Base-by-base conservation (phyloP, 2,329 filamentous ascomycete genomes). In the Beauveria brongniartii region DNA sequence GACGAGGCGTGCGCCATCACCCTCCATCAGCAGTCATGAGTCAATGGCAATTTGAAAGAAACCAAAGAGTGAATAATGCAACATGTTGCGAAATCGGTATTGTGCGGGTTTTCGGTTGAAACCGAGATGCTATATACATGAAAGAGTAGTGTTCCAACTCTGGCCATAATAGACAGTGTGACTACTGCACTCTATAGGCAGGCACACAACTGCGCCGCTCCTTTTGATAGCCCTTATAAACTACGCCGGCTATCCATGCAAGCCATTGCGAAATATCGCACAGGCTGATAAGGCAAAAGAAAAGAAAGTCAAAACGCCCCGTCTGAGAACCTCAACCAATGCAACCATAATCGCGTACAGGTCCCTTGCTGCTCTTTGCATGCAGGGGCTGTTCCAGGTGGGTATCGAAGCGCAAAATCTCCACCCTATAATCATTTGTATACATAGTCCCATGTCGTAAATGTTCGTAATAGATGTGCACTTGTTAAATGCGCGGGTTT, bases 401-500 rank as follows among this genome's bases (percentile, higher is more conserved):
- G 52, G 43, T 55, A 55, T 55, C 51, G 18, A 61, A 54, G 37
- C 40, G 30, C 30, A 44, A 54, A 59, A 48, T 30, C 22, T 44
- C 52, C 43, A 44, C 52, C 59, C 1, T 44, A 37, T 43, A 55
- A 41, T 30, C 22, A 28, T 40, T 18, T 43, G 18, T 50, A 57
- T 40, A 47, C 26, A 20, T 20, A 24, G 10, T 53, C 43, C 43
- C 20, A 24, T 4, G 12, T 61, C 59, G 51, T 59, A 48, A 61
- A 48, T 55, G 28, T 47, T 61, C 58, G 58, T 61, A 41, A 55
- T 34, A 50, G 24, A 48, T 20, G 34, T 20, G 20, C 26, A 22
- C 18, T 26, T 34, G 24, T 70, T 68, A 81, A 34, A 81, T 75
- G 58, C 74, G 71, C 65, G 72, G 69, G 67, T 81, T 82, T 68